Base-by-base conservation (phyloP, 2,329 filamentous ascomycete genomes). In the Fusarium secorum region DNA sequence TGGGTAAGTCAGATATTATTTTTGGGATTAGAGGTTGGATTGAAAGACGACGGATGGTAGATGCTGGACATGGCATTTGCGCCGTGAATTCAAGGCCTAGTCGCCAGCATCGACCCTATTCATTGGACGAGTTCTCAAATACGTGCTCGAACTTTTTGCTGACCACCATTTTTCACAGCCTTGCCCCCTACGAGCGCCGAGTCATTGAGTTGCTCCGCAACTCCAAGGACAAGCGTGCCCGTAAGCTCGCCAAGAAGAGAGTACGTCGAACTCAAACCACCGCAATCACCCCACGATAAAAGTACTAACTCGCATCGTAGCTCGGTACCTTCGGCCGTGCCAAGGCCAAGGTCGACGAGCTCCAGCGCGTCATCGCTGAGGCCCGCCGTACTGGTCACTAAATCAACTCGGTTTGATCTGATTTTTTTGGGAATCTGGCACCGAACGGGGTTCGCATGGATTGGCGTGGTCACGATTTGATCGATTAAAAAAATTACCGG, bases 291-390 rank as follows among this genome's bases (percentile, higher is more conserved):
- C 33, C 33, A 35, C 45, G 44, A 24, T 38, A 39, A 39, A 66
- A 32, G n/a, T 58, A 69, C 78, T 80, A 69, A 80, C 74, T 63
- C 30, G 7, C 63, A 33, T 61, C 64, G 74, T 75, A 96, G 92
- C 95, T 99, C 88, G 96, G 96, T 84, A 98, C 96, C 79, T 98
- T 98, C 86, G 93, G 93, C 82, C 95, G 96, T 85, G 95, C 95
- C 82, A 99, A 99, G 95, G 91, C 90, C 84, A 99, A 99, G 95
- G 96, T 99, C 78, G 96, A 99, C 84, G 95, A 98, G 88, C 94
- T 99, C 87, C 93, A 94, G 87, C 91, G 93, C 81, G 93, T 99
- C 85, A 99, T 99, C 83, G 94, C 95, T 81, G 96, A 98, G 89
- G 91, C 95, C 83, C 95, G 95, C 86, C 85, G 87, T 79, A 81